Evolutionary conservation across 164 flowering plant genomes (phyloP).

Genomic region (Nymphaea colorata): DNA sequence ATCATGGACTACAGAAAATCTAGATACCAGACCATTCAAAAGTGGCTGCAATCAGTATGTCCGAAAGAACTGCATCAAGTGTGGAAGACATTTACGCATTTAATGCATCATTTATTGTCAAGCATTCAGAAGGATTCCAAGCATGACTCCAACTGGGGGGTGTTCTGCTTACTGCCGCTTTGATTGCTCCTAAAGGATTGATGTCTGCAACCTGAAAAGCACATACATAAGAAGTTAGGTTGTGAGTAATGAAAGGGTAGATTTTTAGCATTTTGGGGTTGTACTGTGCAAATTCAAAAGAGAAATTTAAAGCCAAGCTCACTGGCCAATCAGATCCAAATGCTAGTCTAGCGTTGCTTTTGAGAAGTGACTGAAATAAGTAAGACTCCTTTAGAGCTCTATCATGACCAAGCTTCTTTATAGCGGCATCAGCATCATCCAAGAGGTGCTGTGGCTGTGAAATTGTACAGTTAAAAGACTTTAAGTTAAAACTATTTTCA

Average conservation of each 20-base stretch:
- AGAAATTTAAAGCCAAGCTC: slow-evolving; percentile 12
- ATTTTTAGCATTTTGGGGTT: too few species aligned
- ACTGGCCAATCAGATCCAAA: slow-evolving; percentile 99
- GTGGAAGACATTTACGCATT: slow-evolving; percentile 46
- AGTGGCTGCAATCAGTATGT: too few species aligned
- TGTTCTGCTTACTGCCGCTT: slow-evolving; percentile 61
- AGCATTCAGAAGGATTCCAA: slow-evolving; percentile 69
- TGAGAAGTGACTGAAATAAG: slow-evolving; percentile 53
- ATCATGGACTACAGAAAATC: too few species aligned
- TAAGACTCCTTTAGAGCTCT: slow-evolving; percentile 69
- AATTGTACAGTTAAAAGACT: neutral
- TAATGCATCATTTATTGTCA: slow-evolving; percentile 54
- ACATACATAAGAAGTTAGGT: neutral
- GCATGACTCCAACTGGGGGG: slow-evolving; percentile 67
- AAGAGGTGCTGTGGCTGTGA: slow-evolving; percentile 88
- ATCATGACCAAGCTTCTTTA: slow-evolving; percentile 58
- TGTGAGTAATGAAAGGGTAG: neutral
- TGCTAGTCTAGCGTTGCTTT: slow-evolving; percentile 48
- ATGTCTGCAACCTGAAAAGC: slow-evolving; percentile 61
- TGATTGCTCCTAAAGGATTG: slow-evolving; percentile 61
- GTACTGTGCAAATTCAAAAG: neutral
- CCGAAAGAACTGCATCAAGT: too few species aligned
- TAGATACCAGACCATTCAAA: too few species aligned
- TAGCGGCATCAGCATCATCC: slow-evolving; percentile 71
- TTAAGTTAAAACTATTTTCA: too few species aligned